These are phyloP conservation scores for Nemania sp. DNA, from an alignment of 2,329 filamentous ascomycete genomes.

Conservation along the genomic window DNA sequence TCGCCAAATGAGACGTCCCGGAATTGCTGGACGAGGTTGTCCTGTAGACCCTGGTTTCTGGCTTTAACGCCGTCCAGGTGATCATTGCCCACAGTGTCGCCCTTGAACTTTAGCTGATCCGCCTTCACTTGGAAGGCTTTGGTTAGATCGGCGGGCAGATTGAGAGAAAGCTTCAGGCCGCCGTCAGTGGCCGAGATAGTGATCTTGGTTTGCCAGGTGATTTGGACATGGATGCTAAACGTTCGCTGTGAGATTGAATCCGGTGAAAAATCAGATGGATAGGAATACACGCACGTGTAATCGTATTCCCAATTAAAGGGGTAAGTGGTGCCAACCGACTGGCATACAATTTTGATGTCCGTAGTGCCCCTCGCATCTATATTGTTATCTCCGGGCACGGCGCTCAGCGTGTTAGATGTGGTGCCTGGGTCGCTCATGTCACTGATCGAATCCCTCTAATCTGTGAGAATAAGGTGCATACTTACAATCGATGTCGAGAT, in stretches of 20 bases:
- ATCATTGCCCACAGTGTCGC: not conserved
- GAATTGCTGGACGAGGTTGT: not conserved
- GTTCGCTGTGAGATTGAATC: slow-evolving; percentile 8
- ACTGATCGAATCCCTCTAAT: slow-evolving; percentile 9
- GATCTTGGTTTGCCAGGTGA: slow-evolving; percentile 6
- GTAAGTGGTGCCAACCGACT: slow-evolving; percentile 6
- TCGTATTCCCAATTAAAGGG: slow-evolving; percentile 6
- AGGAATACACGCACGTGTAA: slow-evolving; percentile 5
- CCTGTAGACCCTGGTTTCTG: not conserved
- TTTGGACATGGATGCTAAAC: slow-evolving; percentile 2
- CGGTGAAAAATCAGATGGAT: not conserved
- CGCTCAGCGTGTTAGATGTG: slow-evolving; percentile 12
- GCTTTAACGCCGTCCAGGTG: not conserved
- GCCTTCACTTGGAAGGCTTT: not conserved
- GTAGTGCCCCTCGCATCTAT: slow-evolving; percentile 6
- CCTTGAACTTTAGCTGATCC: not conserved
- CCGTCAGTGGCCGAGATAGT: slow-evolving; percentile 6
- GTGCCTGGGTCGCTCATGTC: slow-evolving; percentile 5
- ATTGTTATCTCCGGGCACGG: slow-evolving; percentile 7
- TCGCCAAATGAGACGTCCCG: not conserved
- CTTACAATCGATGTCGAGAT: not conserved
- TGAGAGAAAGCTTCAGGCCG: slow-evolving; percentile 6
- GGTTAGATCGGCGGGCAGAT: slow-evolving; percentile 11
- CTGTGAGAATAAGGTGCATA: slow-evolving; percentile 5
- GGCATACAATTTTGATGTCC: slow-evolving; percentile 16